A percentile compares a stretch with the other conserved stretches of the same genome.
Conservation (phyloP, 2,329 filamentous ascomycete species). For the Epichloe aotearoae region DNA sequence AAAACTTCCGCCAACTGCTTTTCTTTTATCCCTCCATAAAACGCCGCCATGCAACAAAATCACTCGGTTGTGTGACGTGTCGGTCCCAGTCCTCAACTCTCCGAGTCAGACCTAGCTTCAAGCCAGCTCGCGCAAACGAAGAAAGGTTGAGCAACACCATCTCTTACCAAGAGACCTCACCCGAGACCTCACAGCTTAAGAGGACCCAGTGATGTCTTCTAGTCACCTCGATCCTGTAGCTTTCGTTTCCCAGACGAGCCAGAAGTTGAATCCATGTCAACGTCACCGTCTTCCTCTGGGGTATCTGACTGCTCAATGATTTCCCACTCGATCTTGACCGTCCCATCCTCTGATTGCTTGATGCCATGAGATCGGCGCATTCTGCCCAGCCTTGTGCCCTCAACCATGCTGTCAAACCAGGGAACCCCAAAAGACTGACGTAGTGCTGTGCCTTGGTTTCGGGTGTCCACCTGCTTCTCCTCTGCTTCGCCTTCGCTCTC, state of each 20-base stretch:
- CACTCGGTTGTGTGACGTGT: neutral
- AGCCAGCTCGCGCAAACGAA: neutral
- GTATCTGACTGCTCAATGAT: constrained; percentile 57
- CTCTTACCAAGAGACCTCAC: too few species aligned
- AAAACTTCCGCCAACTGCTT: neutral
- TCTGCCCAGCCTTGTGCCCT: constrained; percentile 59
- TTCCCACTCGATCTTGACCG: constrained; percentile 66
- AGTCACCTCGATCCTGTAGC: constrained; percentile 28
- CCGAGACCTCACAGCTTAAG: neutral
- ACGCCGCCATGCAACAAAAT: neutral
- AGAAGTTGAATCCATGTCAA: constrained; percentile 20
- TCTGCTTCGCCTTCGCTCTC: constrained; percentile 17
- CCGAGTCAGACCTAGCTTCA: neutral
- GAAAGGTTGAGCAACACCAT: neutral
- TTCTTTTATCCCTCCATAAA: neutral
- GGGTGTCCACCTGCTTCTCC: constrained; percentile 6
- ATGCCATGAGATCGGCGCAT: constrained; percentile 48
- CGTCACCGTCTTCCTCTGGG: constrained; percentile 18
- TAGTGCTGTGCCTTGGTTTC: constrained; percentile 18
- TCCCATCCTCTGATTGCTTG: constrained; percentile 44
- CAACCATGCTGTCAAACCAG: constrained; percentile 75
- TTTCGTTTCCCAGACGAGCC: constrained; percentile 38
- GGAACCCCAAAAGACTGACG: constrained; percentile 58
- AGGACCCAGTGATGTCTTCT: neutral
- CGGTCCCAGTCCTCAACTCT: too few species aligned